Base-by-base conservation (phyloP, 495 filamentous ascomycete genomes). In the Usnea hakonensis region DNA sequence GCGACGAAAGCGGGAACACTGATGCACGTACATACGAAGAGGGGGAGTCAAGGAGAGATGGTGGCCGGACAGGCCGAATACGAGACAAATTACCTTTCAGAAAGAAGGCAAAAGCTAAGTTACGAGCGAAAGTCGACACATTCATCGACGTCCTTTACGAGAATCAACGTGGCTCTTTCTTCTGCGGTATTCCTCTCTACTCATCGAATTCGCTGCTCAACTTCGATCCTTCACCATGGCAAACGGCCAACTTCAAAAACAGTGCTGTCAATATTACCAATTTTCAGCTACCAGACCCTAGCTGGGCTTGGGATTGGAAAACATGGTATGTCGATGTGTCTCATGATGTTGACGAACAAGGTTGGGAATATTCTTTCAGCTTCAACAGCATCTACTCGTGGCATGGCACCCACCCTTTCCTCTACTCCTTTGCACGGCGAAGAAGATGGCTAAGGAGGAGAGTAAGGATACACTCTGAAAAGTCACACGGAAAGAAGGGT, bases 281-380 rank as follows among this genome's bases (percentile, higher is more conserved):
- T 62, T 91, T 93, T 1, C 95, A 97, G 71, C 79, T 95, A 3
- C 94, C 95, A 0, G 95, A 97, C 71, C 95, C 95, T 4, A 90
- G 87, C 68, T 99, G 95, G 95, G 83, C 88, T 73, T 98, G 94
- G 94, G 87, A 82, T 6, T 99, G 94, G 95, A 84, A 87, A 61
- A 86, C 86, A 41, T 99, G 95, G 95, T 90, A 89, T 65, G 85
- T 96, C 28, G 92, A 99, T 69, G 90, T 91, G 80, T 87, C 89
- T 10, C 83, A 84, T n/a, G 85, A 89, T 64, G 84, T 90, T 13
- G 95, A 97, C 67, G 87, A 93, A 62, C 90, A 95, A 64, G 95
- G 95, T 3, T 99, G 95, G 95, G 83, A 92, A 68, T 99, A 99
- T 69, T 89, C 87, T 26, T 90, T 96, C 75, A 87, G 85, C 63